Base-by-base conservation (phyloP, 768 basidiomycete species). In the Suillus bovinus region DNA sequence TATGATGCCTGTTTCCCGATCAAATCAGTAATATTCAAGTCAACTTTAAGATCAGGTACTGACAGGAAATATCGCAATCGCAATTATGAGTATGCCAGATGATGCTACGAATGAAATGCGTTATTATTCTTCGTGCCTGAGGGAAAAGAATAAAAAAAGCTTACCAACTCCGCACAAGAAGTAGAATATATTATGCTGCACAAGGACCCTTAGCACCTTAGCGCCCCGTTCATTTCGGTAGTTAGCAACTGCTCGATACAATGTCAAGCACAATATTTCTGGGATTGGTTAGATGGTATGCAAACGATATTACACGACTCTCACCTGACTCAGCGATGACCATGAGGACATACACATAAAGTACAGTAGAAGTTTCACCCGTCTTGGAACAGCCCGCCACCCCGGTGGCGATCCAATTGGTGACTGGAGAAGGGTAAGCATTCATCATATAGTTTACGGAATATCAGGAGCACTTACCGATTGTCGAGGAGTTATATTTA, bases 211-310 rank as follows among this genome's bases (percentile, higher is more conserved):
- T 1, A 56, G 55, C 17, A 56, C 36, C 11, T 39, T 39, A 11
- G 17, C 24, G n/a, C 38, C 10, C 38, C 24, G 36, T 39, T 41
- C 17, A 10, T 9, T 17, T 13, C 38, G 55, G 55, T 39, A 56
- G 3, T 20, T 56, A 4, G 6, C 3, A 27, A 56, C 20, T 5
- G 55, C 38, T 7, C 38, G 55, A 17, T 39, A 56, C 55, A 56
- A 13, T 2, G 55, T 56, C 38, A 56, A 56, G 17, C 38, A 41
- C 55, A 56, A 56, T 17, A 56, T 56, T 39, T 56, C 55, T 56
- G 36, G 5, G 2, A 56, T 27, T 1, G 17, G 11, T 56, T 20
- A 27, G 55, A 56, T 13, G 1, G 7, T 10, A 56, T 5, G 17
- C 17, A 10, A 13, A 39, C 10, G n/a, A 14, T 17, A 6, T 36